These are phyloP conservation scores for Candida vaughaniae DNA, from an alignment of 805 yeast genomes.

Conservation along the genomic window DNA sequence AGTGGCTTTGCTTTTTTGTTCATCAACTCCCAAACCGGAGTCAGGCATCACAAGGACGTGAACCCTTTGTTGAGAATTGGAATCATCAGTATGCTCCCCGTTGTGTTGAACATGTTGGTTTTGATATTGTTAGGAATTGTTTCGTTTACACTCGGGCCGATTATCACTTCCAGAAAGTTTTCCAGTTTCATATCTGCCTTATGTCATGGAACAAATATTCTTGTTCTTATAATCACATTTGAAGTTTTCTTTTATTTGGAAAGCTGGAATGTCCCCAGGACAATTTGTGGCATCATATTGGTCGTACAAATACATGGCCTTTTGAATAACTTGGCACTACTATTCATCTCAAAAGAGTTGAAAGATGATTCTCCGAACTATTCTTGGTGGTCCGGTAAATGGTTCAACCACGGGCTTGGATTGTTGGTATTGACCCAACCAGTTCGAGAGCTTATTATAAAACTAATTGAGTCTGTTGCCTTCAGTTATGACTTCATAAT, in stretches of 20 bases:
- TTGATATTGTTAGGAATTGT: conserved; percentile 31
- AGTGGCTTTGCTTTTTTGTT: conserved; percentile 68
- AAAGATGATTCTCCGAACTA: conserved; percentile 38
- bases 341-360: conserved; percentile 43
- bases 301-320: conserved; percentile 37
- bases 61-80: conserved; percentile 60
- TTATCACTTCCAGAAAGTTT: conserved; percentile 31
- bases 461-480: conserved; percentile 42
- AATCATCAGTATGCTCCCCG: conserved; percentile 51
- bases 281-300: conserved; percentile 40
- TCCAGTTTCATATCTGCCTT: conserved; percentile 40
- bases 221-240: conserved; percentile 32
- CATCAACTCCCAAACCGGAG: conserved; percentile 87
- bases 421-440: conserved; percentile 42
- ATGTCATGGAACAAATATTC: conserved; percentile 36
- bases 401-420: conserved; percentile 42
- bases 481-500: conserved; percentile 50
- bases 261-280: conserved; percentile 39
- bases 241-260: conserved; percentile 41
- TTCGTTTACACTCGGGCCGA: conserved; percentile 38
- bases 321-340: conserved; percentile 24
- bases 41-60: conserved; percentile 32
- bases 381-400: conserved; percentile 58
- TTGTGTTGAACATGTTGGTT: conserved; percentile 36
- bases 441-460: conserved; percentile 45